Percentiles rank a stretch among this genome's conserved stretches.
phyloP scores from a whole-genome alignment of 75 land plant genomes.

The Isoetes taiwanensis region DNA sequence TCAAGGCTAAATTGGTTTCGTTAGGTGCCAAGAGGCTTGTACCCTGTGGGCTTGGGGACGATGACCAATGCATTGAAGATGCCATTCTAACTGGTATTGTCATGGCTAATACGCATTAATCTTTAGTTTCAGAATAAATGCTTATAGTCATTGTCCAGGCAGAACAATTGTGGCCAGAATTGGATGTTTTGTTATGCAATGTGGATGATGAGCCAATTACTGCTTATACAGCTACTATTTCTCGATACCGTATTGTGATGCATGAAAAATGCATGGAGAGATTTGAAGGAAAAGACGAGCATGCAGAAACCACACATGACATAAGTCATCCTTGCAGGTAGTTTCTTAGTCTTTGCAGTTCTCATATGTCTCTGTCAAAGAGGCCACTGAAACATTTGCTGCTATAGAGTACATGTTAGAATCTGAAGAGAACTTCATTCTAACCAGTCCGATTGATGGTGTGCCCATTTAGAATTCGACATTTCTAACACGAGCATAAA shows the following conservation, averaged over 20 bases:
- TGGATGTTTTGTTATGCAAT: conserved; percentile 55
- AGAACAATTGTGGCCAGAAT: conserved; percentile 71
- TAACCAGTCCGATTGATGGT: conserved; percentile 69
- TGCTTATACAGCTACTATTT: conserved; percentile 63
- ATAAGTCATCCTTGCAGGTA: conserved; percentile 82
- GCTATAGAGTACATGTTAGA: conserved; percentile 60
- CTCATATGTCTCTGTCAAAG: neutral
- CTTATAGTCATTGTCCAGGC: conserved; percentile 25
- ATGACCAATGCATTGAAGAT: conserved; percentile 94
- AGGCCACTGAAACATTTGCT: no score
- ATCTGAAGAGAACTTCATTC: conserved; percentile 66
- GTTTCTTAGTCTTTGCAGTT: neutral
- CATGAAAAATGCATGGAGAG: conserved; percentile 34
- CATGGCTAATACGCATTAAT: no score
- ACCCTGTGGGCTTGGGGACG: conserved; percentile 74
- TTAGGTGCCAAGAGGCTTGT: conserved; percentile 67
- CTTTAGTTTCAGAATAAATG: no score
- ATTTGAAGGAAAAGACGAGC: conserved; percentile 20
- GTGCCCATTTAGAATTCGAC: conserved; percentile 93
- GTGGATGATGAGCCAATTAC: conserved; percentile 28
- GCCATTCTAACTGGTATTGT: conserved; percentile 14
- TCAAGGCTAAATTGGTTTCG: no score
- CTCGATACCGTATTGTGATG: conserved; percentile 62
- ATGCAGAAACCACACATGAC: conserved; percentile 57
- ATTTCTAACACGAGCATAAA: conserved; percentile 53